These are phyloP conservation scores for Cytospora piceae DNA, from an alignment of 2,329 filamentous ascomycete species.

Conservation along the genomic window DNA sequence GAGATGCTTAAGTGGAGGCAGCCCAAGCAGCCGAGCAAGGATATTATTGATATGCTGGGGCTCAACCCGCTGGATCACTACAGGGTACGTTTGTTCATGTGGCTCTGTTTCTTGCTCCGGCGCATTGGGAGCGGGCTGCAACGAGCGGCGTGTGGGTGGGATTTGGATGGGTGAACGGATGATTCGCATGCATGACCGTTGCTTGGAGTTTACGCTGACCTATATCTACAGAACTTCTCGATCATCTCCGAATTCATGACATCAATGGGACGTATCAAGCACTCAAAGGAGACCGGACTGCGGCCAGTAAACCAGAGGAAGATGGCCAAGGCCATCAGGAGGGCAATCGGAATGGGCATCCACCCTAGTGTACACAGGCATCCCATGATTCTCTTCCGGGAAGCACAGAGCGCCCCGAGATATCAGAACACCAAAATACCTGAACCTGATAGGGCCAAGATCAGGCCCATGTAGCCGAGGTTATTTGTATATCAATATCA, in stretches of 20 bases:
- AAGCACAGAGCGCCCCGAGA: conserved; percentile 36
- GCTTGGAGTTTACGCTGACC: conserved; percentile 21
- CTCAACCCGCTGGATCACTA: conserved; percentile 85
- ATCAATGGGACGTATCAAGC: conserved; percentile 81
- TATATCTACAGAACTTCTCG: conserved; percentile 76
- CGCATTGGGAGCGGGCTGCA: not conserved
- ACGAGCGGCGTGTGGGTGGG: not conserved
- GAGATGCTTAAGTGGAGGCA: conserved; percentile 84
- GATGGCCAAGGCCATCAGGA: conserved; percentile 88
- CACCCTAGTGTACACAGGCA: conserved; percentile 91
- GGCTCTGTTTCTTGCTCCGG: conserved; percentile 7
- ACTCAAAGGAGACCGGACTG: conserved; percentile 75
- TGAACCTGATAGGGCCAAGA: conserved; percentile 15
- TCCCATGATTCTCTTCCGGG: conserved; percentile 71
- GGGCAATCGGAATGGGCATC: conserved; percentile 85
- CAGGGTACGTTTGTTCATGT: conserved; percentile 61
- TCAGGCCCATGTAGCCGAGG: conserved; percentile 19
- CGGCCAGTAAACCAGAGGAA: conserved; percentile 89
- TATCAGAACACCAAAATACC: conserved; percentile 27
- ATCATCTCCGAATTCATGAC: conserved; percentile 90
- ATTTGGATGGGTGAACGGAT: not conserved
- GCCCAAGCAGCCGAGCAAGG: conserved; percentile 57
- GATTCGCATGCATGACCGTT: not conserved
- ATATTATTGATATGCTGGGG: conserved; percentile 79
- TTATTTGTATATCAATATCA: conserved; percentile 22